Percentiles rank a stretch among this genome's conserved stretches.
Evolutionary conservation across 2,329 filamentous ascomycete genomes (phyloP).

Genomic region (Penicillium fuscoglaucum): DNA sequence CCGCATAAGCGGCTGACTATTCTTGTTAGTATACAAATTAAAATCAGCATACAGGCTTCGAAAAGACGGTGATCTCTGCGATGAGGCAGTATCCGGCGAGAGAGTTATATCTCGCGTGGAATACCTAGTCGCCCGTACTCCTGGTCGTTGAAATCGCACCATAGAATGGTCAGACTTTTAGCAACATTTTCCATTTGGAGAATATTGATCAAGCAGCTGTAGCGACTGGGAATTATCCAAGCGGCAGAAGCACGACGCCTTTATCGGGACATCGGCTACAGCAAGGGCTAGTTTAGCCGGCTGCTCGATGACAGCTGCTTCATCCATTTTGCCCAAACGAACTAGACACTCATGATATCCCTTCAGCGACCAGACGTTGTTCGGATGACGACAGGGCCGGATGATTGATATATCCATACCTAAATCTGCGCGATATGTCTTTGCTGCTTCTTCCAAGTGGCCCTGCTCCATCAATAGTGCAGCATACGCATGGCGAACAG

Average conservation of each 20-base stretch:
- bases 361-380: constrained; percentile 72
- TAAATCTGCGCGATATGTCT: constrained; percentile 60
- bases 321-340: constrained; percentile 50
- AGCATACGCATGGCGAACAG: constrained; percentile 67
- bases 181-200: not conserved
- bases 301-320: constrained; percentile 48
- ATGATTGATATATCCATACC: constrained; percentile 59
- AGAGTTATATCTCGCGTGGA: too few species aligned
- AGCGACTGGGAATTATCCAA: constrained; percentile 22
- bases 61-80: too few species aligned
- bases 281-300: constrained; percentile 54
- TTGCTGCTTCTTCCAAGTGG: constrained; percentile 53
- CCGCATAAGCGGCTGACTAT: too few species aligned
- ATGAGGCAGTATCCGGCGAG: too few species aligned
- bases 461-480: constrained; percentile 68
- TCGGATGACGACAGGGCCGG: constrained; percentile 63
- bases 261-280: constrained; percentile 59
- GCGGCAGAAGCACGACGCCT: constrained; percentile 59
- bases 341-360: constrained; percentile 69
- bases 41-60: too few species aligned
- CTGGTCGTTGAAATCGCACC: too few species aligned
- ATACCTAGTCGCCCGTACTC: too few species aligned
- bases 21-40: too few species aligned
- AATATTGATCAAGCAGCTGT: not conserved
- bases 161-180: not conserved